These are phyloP conservation scores for Psilocybe cubensis DNA, from an alignment of 768 basidiomycete species.

Conservation along the genomic window DNA sequence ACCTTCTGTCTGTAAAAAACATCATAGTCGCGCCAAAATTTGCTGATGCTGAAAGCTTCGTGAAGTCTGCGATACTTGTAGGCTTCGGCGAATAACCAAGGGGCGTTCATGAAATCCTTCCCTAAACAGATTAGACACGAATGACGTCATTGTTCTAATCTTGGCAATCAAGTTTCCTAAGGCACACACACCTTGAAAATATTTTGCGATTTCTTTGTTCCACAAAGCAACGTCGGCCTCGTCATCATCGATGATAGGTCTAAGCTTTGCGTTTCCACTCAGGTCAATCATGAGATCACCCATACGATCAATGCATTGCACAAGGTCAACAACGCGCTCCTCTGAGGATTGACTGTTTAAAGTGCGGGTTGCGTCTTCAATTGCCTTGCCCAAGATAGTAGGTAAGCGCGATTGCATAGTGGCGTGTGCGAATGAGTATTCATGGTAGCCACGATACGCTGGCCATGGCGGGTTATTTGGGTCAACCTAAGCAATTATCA, in stretches of 20 bases:
- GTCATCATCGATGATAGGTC: conserved; percentile 88
- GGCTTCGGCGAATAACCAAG: conserved; percentile 96
- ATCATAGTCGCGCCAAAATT: conserved; percentile 89
- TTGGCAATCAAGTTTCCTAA: background rate
- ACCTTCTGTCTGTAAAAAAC: conserved; percentile 96
- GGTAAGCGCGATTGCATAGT: conserved; percentile 97
- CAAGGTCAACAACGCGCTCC: conserved; percentile 83
- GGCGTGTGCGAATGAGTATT: conserved; percentile 86
- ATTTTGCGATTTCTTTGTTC: conserved; percentile 97
- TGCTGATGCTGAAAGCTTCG: conserved; percentile 92
- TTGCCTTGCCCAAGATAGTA: conserved; percentile 94
- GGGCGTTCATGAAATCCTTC: conserved; percentile 89
- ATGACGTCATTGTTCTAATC: conserved; percentile 14
- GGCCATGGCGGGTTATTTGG: conserved; percentile 87
- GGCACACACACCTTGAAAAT: conserved; percentile 76
- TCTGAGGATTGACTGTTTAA: conserved; percentile 86
- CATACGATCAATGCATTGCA: conserved; percentile 87
- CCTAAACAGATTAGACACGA: conserved; percentile 9
- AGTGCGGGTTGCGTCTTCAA: conserved; percentile 88
- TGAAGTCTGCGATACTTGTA: conserved; percentile 91
- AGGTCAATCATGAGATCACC: conserved; percentile 87
- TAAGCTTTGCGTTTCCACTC: conserved; percentile 79
- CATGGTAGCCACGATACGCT: conserved; percentile 79
- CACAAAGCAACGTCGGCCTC: conserved; percentile 93
- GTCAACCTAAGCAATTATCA: conserved; percentile 55